Evolutionary conservation across 805 yeast species (phyloP).

Genomic region (Starmerella floris): DNA sequence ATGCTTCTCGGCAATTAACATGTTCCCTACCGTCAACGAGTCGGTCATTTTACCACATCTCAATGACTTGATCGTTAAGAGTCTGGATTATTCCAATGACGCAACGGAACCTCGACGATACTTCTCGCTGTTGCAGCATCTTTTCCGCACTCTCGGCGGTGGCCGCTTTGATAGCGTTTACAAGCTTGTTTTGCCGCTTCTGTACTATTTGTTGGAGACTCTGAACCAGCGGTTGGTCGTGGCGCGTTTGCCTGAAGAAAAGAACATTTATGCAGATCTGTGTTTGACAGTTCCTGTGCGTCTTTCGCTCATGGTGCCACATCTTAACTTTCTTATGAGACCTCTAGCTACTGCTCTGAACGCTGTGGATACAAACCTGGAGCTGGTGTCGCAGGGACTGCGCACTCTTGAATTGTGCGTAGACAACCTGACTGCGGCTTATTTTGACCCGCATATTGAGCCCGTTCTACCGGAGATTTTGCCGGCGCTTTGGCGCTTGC

Average conservation of each 20-base stretch:
- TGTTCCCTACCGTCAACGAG: slow-evolving; percentile 77
- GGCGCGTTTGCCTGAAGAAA: slow-evolving; percentile 76
- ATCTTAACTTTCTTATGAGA: slow-evolving; percentile 70
- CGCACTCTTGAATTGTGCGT: slow-evolving; percentile 91
- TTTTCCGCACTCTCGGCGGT: slow-evolving; percentile 91
- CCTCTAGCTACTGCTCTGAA: slow-evolving; percentile 85
- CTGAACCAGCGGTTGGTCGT: slow-evolving; percentile 70
- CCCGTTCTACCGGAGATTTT: slow-evolving; percentile 92
- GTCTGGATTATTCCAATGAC: slow-evolving; percentile 63
- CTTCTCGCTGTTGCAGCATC: slow-evolving; percentile 72
- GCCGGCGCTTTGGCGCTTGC: slow-evolving; percentile 81
- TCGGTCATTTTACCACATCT: slow-evolving; percentile 77
- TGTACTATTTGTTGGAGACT: slow-evolving; percentile 76
- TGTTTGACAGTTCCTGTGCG: slow-evolving; percentile 95
- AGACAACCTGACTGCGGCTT: slow-evolving; percentile 89
- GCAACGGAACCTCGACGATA: slow-evolving; percentile 86
- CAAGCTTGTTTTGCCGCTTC: slow-evolving; percentile 80
- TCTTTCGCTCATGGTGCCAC: slow-evolving; percentile 85
- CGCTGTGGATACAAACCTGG: slow-evolving; percentile 51
- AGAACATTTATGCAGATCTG: slow-evolving; percentile 87
- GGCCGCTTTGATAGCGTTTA: slow-evolving; percentile 89
- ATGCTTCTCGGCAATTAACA: slow-evolving; percentile 89
- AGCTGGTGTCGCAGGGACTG: slow-evolving; percentile 84
- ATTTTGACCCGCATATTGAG: slow-evolving; percentile 91
- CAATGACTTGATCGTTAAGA: slow-evolving; percentile 66